Evolutionary conservation across 2,329 filamentous ascomycete species (phyloP), one percentile per base, ranked within the genome.

Genomic region (Paecilomyces fulvus): DNA sequence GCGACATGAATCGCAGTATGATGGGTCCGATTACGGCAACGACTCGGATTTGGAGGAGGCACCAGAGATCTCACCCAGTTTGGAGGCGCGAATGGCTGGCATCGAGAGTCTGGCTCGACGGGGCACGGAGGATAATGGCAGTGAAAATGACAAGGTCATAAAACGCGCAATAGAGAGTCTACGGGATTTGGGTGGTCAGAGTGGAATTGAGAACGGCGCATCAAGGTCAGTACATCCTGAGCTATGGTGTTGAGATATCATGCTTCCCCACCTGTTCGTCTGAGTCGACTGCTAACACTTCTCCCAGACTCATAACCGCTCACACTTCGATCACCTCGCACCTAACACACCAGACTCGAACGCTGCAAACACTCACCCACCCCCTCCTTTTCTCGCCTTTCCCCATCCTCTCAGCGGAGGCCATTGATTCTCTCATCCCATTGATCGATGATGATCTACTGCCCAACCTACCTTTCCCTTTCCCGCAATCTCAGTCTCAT

Each of bases 331-430:
- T 84, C 52, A 78, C 82, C 30, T 80, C 81, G 3, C 81, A 86
- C 66, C 74, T 86, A 20, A 80, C 78, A 3, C 78, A 83, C 65
- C 83, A 86, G 70, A 83, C 80, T 31, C 82, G 83, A 59, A 77
- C 77, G 23, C 70, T 87, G 23, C 80, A 83, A 63, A 80, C 80
- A 3, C 74, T 84, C 23, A 79, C 79, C 52, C 80, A 83, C 43
- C 78, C 80, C 12, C 75, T 86, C 52, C 76, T 83, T 55, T 83
- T 81, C 54, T 83, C 83, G 0, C 74, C 80, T 37, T 79, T 80
- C 59, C 78, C 80, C 46, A 71, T 80, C 49, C 75, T 81, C 31
- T 77, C 79, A 31, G 70, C 75, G 49, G 79, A 81, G 25, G 74
- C 75, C 50, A 79, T 85, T 57, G 82, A 85, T 58, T 74, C 78